A percentile compares a stretch with the other conserved stretches of the same genome.
Evolutionary conservation across 176 grass and related monocot genomes (phyloP).

Genomic region (Juncus effusus): DNA sequence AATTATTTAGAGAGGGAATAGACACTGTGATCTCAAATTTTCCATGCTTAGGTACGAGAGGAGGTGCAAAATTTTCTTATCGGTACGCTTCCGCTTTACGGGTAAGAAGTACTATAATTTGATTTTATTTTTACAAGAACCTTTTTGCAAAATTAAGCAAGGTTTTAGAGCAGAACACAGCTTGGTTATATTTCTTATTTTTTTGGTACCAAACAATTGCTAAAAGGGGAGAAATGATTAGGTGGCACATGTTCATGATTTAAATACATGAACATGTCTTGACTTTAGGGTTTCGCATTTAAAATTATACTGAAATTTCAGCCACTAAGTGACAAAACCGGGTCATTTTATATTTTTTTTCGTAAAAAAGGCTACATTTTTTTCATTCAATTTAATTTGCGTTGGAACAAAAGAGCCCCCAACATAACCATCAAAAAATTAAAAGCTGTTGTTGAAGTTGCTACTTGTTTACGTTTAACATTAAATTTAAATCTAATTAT

Average conservation of each 20-base stretch:
- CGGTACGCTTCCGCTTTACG: conserved; percentile 39
- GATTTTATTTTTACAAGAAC: conserved; percentile 1
- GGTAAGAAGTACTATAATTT: conserved; percentile 44
- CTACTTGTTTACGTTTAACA: conserved; percentile 7
- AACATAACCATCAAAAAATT: not conserved
- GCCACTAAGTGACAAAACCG: too few relatives aligned
- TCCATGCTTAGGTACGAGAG: conserved; percentile 59
- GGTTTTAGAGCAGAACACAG: not conserved
- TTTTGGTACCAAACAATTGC: too few relatives aligned
- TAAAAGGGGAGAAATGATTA: too few relatives aligned
- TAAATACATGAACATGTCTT: too few relatives aligned
- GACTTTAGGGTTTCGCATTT: too few relatives aligned
- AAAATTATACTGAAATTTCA: too few relatives aligned
- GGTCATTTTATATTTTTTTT: too few relatives aligned
- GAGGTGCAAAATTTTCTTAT: conserved; percentile 76
- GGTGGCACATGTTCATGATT: too few relatives aligned
- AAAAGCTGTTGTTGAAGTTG: not conserved
- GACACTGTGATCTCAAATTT: conserved; percentile 1
- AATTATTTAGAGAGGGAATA: not conserved
- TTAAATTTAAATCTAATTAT: not conserved
- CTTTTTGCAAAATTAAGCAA: conserved; percentile 1
- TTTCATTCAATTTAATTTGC: too few relatives aligned
- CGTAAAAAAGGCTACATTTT: too few relatives aligned
- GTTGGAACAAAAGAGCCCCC: not conserved
- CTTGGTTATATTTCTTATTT: too few relatives aligned